Base-by-base conservation (phyloP, 495 filamentous ascomycete genomes). In the Xylaria palmicola region DNA sequence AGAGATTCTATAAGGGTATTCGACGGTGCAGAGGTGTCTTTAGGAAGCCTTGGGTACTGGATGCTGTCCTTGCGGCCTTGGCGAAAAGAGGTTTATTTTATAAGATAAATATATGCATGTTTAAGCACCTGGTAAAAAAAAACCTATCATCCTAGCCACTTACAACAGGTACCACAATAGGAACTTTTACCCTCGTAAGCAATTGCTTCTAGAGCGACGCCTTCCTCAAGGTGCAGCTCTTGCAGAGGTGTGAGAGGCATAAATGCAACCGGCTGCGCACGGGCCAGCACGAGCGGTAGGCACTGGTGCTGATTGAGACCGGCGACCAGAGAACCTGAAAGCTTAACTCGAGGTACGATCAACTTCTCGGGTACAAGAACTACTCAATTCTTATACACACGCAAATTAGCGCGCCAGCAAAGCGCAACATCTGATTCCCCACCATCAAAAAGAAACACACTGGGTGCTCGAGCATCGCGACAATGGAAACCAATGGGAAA, bases 401-500 rank as follows among this genome's bases (percentile, higher is more conserved):
- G 12, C 19, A 0, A 7, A 32, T 49, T 49, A 13, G 8, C 26
- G 6, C 29, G 10, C 24, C 27, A 17, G 30, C 20, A 32, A 3
- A 29, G 27, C 47, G 47, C n/a, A n/a, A n/a, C n/a, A n/a, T 10
- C 47, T 19, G 6, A 6, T 12, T 15, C 15, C 29, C 44, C 27
- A 22, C 9, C 4, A 34, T 48, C 27, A 1, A n/a, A 10, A 20
- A 20, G n/a, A 34, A 6, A 29, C 45, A 2, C 6, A 50, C 29
- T 10, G 10, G 24, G 13, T 3, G 15, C 20, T 22, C 20, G 26
- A 3, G 1, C 12, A 53, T 47, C 24, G 53, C 20, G 10, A 30
- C 7, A 29, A 72, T 69, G 67, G 65, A 64, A 39, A 13, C 62
- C 12, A 65, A 59, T 22, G 47, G 47, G 6, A 72, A 72, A 49